Base-by-base conservation (phyloP, 345 rosid species). In the Anacardium occidentale region DNA sequence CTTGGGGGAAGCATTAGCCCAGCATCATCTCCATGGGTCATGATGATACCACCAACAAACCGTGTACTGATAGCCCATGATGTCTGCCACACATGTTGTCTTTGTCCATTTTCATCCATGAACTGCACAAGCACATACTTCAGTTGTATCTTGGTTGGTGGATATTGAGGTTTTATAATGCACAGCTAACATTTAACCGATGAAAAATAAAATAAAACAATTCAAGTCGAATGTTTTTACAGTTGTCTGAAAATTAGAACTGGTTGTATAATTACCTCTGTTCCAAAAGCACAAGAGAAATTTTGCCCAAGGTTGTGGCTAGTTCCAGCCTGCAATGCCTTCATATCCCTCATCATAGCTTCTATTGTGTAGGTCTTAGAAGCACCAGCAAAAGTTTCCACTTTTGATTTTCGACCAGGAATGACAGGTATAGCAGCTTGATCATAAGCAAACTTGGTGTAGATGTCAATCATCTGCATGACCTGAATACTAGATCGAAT, bases 311-410 rank as follows among this genome's bases (percentile, higher is more conserved):
- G 88, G 79, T 89, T 90, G 83, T 94, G 99, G 82, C 98, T 89
- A 20, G 95, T 94, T 64, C 97, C 99, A 76, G 99, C 94, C 71
- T 90, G 98, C 80, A 92, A 82, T 54, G 98, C 98, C 78, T 90
- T 94, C 56, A 84, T 83, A 81, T 94, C 98, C 74, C 98, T 98
- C 98, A 94, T 94, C 98, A 94, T 92, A 82, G 96, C 98, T 84
- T 94, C 98, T 80, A 94, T 92, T 26, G 98, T 94, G 73, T 89
- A 90, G 15, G 97, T 94, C 82, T 78, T 86, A 69, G 78, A 81
- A 81, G 98, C 97, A 82, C 98, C 98, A 83, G 96, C 98, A 86
- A 94, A 92, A 25, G 94, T 92, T 80, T 90, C 98, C 71, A 86
- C 79, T 69, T 80, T 92, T 29, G 94, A 94, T 77, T 94, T 94